Base-by-base conservation (phyloP, 176 grass and related monocot species). In the Carex kokanica region DNA sequence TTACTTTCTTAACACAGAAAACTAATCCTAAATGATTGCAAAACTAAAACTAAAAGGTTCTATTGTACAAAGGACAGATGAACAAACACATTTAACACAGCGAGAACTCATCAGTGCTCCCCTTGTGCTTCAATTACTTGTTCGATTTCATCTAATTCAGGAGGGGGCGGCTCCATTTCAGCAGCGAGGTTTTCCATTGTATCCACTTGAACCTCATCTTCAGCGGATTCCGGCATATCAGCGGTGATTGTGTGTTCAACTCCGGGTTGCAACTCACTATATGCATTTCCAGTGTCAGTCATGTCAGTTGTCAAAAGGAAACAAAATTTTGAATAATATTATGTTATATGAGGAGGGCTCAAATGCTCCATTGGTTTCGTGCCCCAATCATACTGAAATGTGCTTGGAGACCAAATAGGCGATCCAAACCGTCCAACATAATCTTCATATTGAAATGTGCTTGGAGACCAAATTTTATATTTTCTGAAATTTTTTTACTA, bases 181-280 rank as follows among this genome's bases (percentile, higher is more conserved):
- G 25, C 45, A 43, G 49, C 13, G 17, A 75, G 21, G 25, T 68
- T 81, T 49, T 51, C 78, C 15, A 63, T 74, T 69, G 64, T 34
- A 74, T 87, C 40, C 65, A 63, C 79, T 61, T 55, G 59, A 20
- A 55, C 62, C 16, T 72, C 85, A 23, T 86, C 78, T 66, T 60
- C 61, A n/a, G 62, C n/a, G 57, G 85, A 73, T 16, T 81, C 62
- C 4, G 62, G 60, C 60, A 53, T 23, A 74, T 74, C 27, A 52
- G 64, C 13, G 0, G 29, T 36, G 10, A 71, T 56, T 9, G 79
- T 38, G 40, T 60, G 67, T 49, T 87, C 56, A n/a, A 81, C 53
- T 36, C 66, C 63, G 17, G 79, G 79, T 36, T 67, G 27, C n/a
- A 87, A 56, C 14, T 77, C 56, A 12, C 32, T 36, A 74, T 77